Conservation (phyloP, 2,329 filamentous ascomycete species). For the Alternaria viburni region DNA sequence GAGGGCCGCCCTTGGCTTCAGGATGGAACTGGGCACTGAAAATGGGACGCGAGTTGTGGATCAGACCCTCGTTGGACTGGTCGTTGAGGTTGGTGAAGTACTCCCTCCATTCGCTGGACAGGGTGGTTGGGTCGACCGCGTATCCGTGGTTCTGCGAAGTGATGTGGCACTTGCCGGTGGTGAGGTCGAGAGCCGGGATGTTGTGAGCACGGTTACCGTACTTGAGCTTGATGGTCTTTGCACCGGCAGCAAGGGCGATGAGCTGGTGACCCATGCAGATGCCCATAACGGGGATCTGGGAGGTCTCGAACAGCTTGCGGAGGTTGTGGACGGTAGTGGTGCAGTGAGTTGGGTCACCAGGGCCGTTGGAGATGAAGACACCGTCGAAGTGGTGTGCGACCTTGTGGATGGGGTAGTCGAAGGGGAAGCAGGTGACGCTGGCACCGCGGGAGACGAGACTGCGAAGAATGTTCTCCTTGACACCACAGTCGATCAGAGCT, state of each 20-base stretch:
- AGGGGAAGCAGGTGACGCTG: constrained; percentile 92
- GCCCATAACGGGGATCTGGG: constrained; percentile 91
- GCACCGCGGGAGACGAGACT: constrained; percentile 90
- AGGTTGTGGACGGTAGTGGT: constrained; percentile 94
- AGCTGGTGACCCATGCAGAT: constrained; percentile 98
- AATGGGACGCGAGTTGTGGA: constrained; percentile 94
- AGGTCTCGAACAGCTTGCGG: constrained; percentile 86
- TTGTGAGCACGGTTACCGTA: constrained; percentile 99
- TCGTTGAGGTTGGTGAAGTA: constrained; percentile 99
- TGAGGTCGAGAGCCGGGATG: constrained; percentile 93
- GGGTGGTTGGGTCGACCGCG: constrained; percentile 83
- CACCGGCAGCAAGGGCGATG: constrained; percentile 85
- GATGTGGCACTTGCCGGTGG: constrained; percentile 96
- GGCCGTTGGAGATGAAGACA: constrained; percentile 98
- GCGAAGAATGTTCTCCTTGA: constrained; percentile 99
- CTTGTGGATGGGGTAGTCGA: constrained; percentile 97
- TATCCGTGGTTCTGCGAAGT: constrained; percentile 99
- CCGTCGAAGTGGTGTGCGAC: constrained; percentile 97
- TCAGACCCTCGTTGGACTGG: constrained; percentile 95
- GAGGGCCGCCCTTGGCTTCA: constrained; percentile 94
- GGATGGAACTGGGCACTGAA: constrained; percentile 99
- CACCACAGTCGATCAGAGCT: constrained; percentile 95
- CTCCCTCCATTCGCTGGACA: constrained; percentile 89
- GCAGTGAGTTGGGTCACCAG: constrained; percentile 97
- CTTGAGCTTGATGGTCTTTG: constrained; percentile 94